Evolutionary conservation across 2,329 filamentous ascomycete species (phyloP), one percentile per base, ranked within the genome.

Genomic region (Cytospora piceicola): DNA sequence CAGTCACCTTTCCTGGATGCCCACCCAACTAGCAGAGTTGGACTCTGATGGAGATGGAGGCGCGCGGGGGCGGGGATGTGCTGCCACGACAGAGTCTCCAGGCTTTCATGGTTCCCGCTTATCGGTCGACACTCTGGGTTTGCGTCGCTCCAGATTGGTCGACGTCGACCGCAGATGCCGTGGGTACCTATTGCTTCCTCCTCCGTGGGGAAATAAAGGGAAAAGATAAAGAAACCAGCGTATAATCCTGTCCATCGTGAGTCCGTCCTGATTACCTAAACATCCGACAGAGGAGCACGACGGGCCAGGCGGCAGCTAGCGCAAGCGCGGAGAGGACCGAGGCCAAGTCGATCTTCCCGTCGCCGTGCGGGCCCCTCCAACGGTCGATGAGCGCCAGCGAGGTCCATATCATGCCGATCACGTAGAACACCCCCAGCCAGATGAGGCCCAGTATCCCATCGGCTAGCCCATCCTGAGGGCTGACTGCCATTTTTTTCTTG

Each of bases 341-440:
- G 11, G 63, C 36, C 34, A 71, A 62, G 30, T 61, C 57, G 2
- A 71, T 71, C 20, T 60, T 30, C 3, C 66, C 61, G 8, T 66
- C 69, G 22, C 71, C 71, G 54, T 73, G 70, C 8, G 69, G 68
- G 3, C 72, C 72, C 34, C 71, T 67, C 72, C 72, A 73, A 36
- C 72, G 69, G 66, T 73, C 72, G n/a, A 73, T 70, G 54, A 73
- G 67, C 34, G 70, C 61, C 42, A 67, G 8, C 1, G 63, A 42
- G 3, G 72, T 73, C 53, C 71, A 73, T 60, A 73, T 67, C 69
- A 73, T 73, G 58, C 63, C 71, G 24, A 72, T 68, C 39, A 42
- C 69, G 49, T 73, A 73, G 15, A 68, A 22, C 4, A 58, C 32
- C 56, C 67, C 63, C 32, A 51, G 69, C 71, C 71, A 73, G 34